Base-by-base conservation (phyloP, 2,329 filamentous ascomycete species). In the Ophiocordyceps camponoti-floridani region DNA sequence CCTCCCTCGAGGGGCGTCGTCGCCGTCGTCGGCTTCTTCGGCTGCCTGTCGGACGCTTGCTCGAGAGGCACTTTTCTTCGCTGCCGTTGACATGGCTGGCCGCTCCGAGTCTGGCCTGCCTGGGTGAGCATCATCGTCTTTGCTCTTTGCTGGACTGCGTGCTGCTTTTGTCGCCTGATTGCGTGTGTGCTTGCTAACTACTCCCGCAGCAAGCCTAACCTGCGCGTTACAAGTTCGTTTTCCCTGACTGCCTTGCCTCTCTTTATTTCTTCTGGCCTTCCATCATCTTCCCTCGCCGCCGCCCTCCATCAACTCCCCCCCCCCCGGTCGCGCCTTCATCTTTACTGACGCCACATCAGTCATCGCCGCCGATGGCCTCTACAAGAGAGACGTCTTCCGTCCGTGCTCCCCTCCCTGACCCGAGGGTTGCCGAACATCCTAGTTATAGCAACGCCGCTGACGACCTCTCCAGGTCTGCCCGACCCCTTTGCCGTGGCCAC, bases 361-460 rank as follows among this genome's bases (percentile, higher is more conserved):
- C 68, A 95, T 98, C 70, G 91, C 91, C 55, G 91, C 91, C 55
- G 91, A 98, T 73, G 91, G 91, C 48, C 73, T 98, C 52, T 96
- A 95, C 73, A 98, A 96, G 72, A 81, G 91, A 66, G 91, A 98
- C 84, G 88, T 98, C 49, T 96, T 98, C 67, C 78, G 91, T 96
- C 82, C 56, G 86, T 78, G 42, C 10, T 16, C n/a, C 18, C 6
- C 23, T 23, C 3, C 23, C 23, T 23, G 23, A n/a, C 23, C 5
- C 23, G 5, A 23, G 23, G 23, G 23, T 37, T 26, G 40, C n/a
- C 28, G 11, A 44, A 18, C 23, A 16, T 28, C 13, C 31, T n/a
- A 28, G n/a, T n/a, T n/a, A n/a, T n/a, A 43, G 19, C 16, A n/a
- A 18, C 44, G 16, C 30, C 40, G 14, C 42, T 51, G 45, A 47